Evolutionary conservation across 805 yeast species (phyloP).

Genomic region (Scheffersomyces lignosus): DNA sequence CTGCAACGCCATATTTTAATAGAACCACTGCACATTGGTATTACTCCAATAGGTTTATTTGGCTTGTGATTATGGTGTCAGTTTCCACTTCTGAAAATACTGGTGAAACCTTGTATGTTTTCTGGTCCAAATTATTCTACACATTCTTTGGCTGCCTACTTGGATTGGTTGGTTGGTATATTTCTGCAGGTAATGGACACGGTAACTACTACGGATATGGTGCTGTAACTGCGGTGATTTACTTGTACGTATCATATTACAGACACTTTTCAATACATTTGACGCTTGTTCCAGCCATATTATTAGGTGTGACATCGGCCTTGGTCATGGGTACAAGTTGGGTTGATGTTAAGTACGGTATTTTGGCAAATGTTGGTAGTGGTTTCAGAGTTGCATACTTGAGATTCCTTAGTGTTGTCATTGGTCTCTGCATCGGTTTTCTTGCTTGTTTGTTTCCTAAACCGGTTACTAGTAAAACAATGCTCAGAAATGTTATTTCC

Average conservation of each 20-base stretch:
- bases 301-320: constrained; percentile 25
- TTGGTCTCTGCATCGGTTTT: constrained; percentile 32
- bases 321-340: constrained; percentile 36
- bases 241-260: constrained; percentile 21
- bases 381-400: constrained; percentile 28
- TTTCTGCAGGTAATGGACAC: constrained; percentile 34
- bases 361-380: constrained; percentile 22
- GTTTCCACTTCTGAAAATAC: constrained; percentile 30
- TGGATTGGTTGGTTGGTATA: constrained; percentile 36
- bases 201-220: constrained; percentile 33
- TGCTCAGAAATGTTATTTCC: constrained; percentile 23
- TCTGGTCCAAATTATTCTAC: constrained; percentile 21
- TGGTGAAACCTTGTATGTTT: constrained; percentile 29
- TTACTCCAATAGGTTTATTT: constrained; percentile 22
- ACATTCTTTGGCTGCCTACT: constrained; percentile 28
- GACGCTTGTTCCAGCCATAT: constrained; percentile 25
- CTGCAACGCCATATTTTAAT: constrained; percentile 27
- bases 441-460: constrained; percentile 31
- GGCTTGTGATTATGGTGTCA: constrained; percentile 34
- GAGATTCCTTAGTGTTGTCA: constrained; percentile 27
- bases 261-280: constrained; percentile 32
- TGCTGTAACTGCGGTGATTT: constrained; percentile 27
- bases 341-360: constrained; percentile 20
- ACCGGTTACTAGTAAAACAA: constrained; percentile 27
- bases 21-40: constrained; percentile 30